phyloP scores from a whole-genome alignment of 495 filamentous ascomycete species.

The Aspergillus funiculosus region DNA sequence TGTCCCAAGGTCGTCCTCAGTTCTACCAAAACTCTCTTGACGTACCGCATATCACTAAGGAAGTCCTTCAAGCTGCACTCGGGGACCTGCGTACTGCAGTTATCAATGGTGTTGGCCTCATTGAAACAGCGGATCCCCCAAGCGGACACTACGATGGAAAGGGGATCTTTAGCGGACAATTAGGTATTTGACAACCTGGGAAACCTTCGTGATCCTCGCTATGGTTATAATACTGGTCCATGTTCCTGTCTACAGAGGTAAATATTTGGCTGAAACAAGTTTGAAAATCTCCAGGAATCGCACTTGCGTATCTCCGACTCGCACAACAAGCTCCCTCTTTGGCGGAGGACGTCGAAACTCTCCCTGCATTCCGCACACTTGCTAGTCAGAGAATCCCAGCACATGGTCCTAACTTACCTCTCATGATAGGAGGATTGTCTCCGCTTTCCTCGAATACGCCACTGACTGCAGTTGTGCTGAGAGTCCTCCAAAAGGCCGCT shows the following conservation, averaged over 20 bases:
- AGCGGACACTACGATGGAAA: not conserved
- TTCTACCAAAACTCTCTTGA: slow-evolving; percentile 5
- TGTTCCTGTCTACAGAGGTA: no score
- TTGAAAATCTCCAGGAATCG: slow-evolving; percentile 1
- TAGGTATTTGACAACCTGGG: no score
- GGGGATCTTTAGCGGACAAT: slow-evolving; percentile 5
- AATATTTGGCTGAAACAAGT: not conserved
- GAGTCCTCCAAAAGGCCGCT: slow-evolving; percentile 18
- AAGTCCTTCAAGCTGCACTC: not conserved
- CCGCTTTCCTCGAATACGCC: slow-evolving; percentile 30
- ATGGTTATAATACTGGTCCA: not conserved
- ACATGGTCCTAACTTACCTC: slow-evolving; percentile 1
- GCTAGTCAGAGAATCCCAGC: slow-evolving; percentile 6
- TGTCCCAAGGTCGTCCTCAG: not conserved
- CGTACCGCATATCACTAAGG: not conserved
- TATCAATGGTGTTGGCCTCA: not conserved
- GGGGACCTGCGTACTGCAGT: not conserved
- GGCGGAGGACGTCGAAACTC: not conserved
- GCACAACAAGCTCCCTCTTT: not conserved
- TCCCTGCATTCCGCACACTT: not conserved
- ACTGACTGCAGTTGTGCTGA: slow-evolving; percentile 22
- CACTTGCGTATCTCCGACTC: slow-evolving; percentile 5
- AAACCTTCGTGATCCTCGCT: no score
- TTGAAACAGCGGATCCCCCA: not conserved
- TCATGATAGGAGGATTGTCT: slow-evolving; percentile 29